Evolutionary conservation across 2,329 filamentous ascomycete genomes (phyloP).

Genomic region (Fusarium avenaceum): DNA sequence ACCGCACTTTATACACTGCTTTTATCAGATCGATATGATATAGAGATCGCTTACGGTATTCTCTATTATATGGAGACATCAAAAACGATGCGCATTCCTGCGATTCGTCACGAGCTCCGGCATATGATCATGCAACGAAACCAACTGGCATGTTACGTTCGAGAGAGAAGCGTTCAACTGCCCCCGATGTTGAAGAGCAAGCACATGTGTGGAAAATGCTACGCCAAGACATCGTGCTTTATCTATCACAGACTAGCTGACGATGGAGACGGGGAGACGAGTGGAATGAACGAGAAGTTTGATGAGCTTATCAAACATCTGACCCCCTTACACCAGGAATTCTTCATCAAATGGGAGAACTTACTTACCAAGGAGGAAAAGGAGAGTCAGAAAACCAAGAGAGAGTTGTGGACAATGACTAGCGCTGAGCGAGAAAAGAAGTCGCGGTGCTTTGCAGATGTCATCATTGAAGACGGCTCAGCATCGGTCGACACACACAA

Average conservation of each 20-base stretch:
- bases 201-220: slow-evolving; percentile 87
- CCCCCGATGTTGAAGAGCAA: slow-evolving; percentile 89
- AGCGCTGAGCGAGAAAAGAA: slow-evolving; percentile 89
- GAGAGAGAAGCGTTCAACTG: slow-evolving; percentile 81
- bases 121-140: slow-evolving; percentile 99
- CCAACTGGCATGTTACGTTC: slow-evolving; percentile 85
- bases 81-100: slow-evolving; percentile 85
- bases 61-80: slow-evolving; percentile 96
- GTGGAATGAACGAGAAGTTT: slow-evolving; percentile 85
- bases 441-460: slow-evolving; percentile 89
- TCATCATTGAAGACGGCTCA: slow-evolving; percentile 85
- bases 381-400: slow-evolving; percentile 85
- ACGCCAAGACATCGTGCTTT: slow-evolving; percentile 91
- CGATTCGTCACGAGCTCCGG: slow-evolving; percentile 86
- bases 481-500: slow-evolving; percentile 76
- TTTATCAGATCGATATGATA: slow-evolving; percentile 93
- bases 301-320: slow-evolving; percentile 83
- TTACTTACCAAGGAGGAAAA: slow-evolving; percentile 95
- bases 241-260: slow-evolving; percentile 94
- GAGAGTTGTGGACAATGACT: slow-evolving; percentile 96
- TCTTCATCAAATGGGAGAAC: slow-evolving; percentile 95
- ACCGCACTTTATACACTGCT: slow-evolving; percentile 94
- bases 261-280: slow-evolving; percentile 82
- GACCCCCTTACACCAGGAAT: slow-evolving; percentile 79
- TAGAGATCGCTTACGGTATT: slow-evolving; percentile 89